Evolutionary conservation across 1,139 yeast genomes (phyloP).

Genomic region (Kodamaea fungicola): DNA sequence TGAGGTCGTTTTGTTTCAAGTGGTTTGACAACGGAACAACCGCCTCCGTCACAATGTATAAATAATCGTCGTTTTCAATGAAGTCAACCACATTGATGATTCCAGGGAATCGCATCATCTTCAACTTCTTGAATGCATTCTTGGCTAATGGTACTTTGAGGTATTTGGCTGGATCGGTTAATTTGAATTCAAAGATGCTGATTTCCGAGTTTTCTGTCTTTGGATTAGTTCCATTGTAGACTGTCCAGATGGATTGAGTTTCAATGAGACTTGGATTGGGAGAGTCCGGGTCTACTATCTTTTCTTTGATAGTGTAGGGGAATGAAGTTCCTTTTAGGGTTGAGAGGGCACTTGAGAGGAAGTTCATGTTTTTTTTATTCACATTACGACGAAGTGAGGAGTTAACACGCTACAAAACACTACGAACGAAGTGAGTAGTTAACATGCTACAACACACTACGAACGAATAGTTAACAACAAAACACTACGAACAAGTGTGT

Average conservation of each 20-base stretch:
- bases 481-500: too few species aligned
- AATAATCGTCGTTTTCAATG: slow-evolving; percentile 55
- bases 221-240: slow-evolving; percentile 47
- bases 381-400: too few species aligned
- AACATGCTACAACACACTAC: too few species aligned
- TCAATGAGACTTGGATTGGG: slow-evolving; percentile 22
- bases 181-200: slow-evolving; percentile 63
- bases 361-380: slow-evolving; percentile 50
- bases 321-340: slow-evolving; percentile 52
- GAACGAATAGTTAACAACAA: too few species aligned
- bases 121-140: slow-evolving; percentile 63
- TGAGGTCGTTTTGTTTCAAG: slow-evolving; percentile 18
- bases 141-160: slow-evolving; percentile 48
- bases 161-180: slow-evolving; percentile 36
- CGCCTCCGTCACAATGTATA: slow-evolving; percentile 77
- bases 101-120: slow-evolving; percentile 76
- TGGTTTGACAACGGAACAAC: slow-evolving; percentile 56
- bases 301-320: slow-evolving; percentile 55
- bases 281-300: slow-evolving; percentile 26
- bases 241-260: slow-evolving; percentile 42
- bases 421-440: too few species aligned
- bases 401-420: too few species aligned
- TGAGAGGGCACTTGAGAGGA: slow-evolving; percentile 54
- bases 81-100: slow-evolving; percentile 67
- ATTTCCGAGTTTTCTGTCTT: slow-evolving; percentile 36